Evolutionary conservation across 345 rosid species (phyloP).

Genomic region (Combretum micranthum): DNA sequence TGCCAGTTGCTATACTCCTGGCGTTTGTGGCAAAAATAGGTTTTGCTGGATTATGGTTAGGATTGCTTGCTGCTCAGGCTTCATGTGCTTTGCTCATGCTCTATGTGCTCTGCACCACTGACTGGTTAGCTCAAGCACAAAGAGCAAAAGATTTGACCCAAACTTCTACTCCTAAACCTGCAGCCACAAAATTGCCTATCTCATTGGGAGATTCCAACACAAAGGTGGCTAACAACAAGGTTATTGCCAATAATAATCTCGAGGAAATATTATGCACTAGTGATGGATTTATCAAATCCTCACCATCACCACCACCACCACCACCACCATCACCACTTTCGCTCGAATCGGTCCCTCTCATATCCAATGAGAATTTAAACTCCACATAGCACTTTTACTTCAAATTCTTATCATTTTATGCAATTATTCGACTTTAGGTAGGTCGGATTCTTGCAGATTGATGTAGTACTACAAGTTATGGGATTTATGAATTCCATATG

Average conservation of each 20-base stretch:
- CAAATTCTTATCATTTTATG: conserved; percentile 13
- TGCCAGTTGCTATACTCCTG: conserved; percentile 71
- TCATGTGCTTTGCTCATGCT: conserved; percentile 82
- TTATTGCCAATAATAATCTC: conserved; percentile 8
- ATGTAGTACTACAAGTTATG: conserved; percentile 12
- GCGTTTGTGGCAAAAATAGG: conserved; percentile 70
- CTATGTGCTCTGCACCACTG: conserved; percentile 52
- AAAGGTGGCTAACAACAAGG: conserved; percentile 19
- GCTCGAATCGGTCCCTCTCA: conserved; percentile 42
- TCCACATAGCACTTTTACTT: too few relatives aligned
- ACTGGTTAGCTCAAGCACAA: conserved; percentile 61
- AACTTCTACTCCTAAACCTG: conserved; percentile 7
- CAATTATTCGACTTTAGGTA: conserved; percentile 3
- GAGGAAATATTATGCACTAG: conserved; percentile 30
- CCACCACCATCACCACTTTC: conserved; percentile 16
- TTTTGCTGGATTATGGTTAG: conserved; percentile 81
- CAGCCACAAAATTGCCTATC: conserved; percentile 18
- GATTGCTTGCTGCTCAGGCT: conserved; percentile 91
- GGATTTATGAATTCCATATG: not conserved
- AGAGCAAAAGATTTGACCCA: conserved; percentile 75
- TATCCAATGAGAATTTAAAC: conserved; percentile 8
- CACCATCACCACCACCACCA: conserved; percentile 22
- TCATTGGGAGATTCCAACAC: conserved; percentile 2
- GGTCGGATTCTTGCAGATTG: too few relatives aligned
- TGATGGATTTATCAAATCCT: conserved; percentile 27